A percentile compares a stretch with the other conserved stretches of the same genome.
Conservation (phyloP, 208 protist genomes). For the Novymonas esmeraldas region DNA sequence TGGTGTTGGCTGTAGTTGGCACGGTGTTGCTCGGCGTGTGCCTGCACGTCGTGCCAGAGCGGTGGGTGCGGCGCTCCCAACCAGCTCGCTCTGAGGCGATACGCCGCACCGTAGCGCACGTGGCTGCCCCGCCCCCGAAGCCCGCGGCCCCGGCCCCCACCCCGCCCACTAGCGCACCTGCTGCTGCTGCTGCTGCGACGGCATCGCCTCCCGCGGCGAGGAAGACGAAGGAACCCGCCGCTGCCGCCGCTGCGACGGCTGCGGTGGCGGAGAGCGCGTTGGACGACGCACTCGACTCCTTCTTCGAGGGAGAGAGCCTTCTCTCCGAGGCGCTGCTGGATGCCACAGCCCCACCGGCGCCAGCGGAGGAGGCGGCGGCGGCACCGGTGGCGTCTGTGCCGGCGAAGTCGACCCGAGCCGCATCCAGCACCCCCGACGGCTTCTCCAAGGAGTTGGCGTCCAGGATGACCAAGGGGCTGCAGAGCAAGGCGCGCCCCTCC, state of each 20-base stretch:
- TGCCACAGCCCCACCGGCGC: slow-evolving; percentile 7
- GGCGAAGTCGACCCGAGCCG: neutral
- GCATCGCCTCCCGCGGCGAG: neutral
- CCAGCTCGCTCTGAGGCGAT: neutral
- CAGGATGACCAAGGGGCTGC: slow-evolving; percentile 18
- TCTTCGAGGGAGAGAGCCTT: slow-evolving; percentile 39
- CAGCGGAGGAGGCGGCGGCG: neutral
- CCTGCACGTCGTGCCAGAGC: slow-evolving; percentile 27
- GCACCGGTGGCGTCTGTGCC: neutral
- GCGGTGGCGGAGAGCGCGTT: slow-evolving; percentile 14
- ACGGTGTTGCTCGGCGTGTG: slow-evolving; percentile 30
- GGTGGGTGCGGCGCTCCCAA: slow-evolving; percentile 21
- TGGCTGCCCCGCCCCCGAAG: neutral
- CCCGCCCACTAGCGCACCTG: neutral
- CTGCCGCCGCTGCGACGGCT: neutral
- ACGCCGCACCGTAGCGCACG: neutral
- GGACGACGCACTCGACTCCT: slow-evolving; percentile 39
- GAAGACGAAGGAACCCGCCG: neutral
- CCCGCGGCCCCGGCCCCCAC: neutral
- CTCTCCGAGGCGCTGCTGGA: slow-evolving; percentile 42
- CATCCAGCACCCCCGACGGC: neutral
- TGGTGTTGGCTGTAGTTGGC: slow-evolving; percentile 13
- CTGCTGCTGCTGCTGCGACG: neutral
- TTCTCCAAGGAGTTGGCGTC: slow-evolving; percentile 24
- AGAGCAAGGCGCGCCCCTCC: slow-evolving; percentile 2